Conservation (phyloP, 306 rosid genomes). For the Pueraria montana region DNA sequence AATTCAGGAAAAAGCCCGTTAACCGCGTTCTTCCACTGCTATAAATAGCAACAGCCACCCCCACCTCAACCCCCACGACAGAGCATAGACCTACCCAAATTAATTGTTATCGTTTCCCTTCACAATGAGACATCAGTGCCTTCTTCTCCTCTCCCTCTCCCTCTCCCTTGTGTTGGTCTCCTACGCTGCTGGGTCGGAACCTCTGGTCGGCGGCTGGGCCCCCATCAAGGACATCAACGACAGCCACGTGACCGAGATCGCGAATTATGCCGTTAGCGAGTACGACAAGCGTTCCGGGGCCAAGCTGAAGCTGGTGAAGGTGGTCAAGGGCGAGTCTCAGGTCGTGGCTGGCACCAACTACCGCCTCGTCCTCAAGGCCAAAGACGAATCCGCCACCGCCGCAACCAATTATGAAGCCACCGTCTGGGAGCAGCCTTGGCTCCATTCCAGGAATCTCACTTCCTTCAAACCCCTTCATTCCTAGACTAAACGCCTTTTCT, state of each 20-base stretch:
- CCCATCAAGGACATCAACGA: conserved; percentile 57
- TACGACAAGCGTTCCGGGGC: conserved; percentile 49
- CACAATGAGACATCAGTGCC: conserved; percentile 29
- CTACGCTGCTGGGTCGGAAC: background rate
- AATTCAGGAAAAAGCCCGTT: too few species aligned
- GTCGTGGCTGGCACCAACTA: conserved; percentile 63
- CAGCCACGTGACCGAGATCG: conserved; percentile 63
- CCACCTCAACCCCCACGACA: too few species aligned
- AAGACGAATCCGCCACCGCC: conserved; percentile 17
- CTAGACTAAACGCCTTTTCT: background rate
- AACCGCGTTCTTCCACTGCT: too few species aligned
- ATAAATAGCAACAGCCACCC: too few species aligned
- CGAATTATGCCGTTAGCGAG: conserved; percentile 60
- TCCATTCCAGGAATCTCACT: conserved; percentile 50
- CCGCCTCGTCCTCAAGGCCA: conserved; percentile 54
- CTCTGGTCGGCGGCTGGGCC: conserved; percentile 43
- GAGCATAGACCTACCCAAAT: too few species aligned
- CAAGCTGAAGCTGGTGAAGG: conserved; percentile 41
- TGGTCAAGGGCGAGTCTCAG: conserved; percentile 59
- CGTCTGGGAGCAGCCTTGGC: conserved; percentile 57
- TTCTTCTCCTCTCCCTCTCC: conserved; percentile 34
- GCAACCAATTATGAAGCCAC: conserved; percentile 45
- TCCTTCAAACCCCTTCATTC: conserved; percentile 47
- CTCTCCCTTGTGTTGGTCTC: conserved; percentile 21
- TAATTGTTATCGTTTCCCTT: too few species aligned